Evolutionary conservation across 345 rosid species (phyloP).

Genomic region (Pistacia integerrima): DNA sequence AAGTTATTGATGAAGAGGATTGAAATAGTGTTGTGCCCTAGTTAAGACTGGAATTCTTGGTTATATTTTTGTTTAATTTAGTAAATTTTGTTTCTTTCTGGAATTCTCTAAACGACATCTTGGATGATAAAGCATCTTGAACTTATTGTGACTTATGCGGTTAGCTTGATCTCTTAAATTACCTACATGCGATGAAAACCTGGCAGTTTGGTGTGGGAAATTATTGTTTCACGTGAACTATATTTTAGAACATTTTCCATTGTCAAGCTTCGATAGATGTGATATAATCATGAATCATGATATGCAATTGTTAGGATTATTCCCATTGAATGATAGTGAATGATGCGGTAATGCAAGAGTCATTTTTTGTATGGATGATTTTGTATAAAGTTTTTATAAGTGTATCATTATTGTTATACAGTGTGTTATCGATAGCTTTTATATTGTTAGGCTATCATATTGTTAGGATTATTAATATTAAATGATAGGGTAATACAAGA

Average conservation of each 20-base stretch:
- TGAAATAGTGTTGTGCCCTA: constrained; percentile 16
- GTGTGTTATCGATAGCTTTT: no score
- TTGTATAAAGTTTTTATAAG: no score
- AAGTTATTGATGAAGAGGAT: constrained; percentile 71
- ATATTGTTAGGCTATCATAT: no score
- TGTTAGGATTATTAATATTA: no score
- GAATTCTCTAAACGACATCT: background rate
- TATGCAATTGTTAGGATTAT: no score
- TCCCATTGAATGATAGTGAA: no score
- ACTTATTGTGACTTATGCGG: constrained; percentile 3
- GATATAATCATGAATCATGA: no score
- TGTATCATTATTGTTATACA: no score
- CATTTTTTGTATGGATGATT: no score
- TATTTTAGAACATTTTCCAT: background rate
- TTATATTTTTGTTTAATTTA: constrained; percentile 4
- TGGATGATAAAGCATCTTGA: background rate
- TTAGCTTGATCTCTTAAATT: background rate
- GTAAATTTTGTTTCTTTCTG: background rate
- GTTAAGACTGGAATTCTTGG: constrained; percentile 12
- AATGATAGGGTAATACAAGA: no score
- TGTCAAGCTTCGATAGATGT: background rate
- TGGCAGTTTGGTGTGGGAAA: background rate
- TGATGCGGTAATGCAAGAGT: no score
- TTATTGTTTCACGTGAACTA: background rate
- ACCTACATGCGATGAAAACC: background rate